Conservation (phyloP, 2,329 filamentous ascomycete species). For the Metarhizium anisopliae region DNA sequence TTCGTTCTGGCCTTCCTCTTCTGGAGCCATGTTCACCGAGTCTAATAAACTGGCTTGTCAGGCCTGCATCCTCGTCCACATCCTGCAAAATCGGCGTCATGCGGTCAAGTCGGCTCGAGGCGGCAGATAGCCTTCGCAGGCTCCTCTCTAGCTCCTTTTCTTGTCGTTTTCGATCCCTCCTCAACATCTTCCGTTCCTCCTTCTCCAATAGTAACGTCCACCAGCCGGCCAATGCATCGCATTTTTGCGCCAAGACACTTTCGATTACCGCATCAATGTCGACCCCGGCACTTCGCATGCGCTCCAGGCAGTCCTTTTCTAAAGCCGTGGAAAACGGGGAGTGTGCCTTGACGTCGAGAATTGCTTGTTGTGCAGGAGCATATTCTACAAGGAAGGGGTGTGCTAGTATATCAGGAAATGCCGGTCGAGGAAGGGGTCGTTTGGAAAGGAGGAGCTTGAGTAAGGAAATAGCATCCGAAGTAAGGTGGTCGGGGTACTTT, state of each 20-base stretch:
- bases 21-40: slow-evolving; percentile 43
- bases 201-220: slow-evolving; percentile 94
- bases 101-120: slow-evolving; percentile 77
- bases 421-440: slow-evolving; percentile 73
- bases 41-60: slow-evolving; percentile 33
- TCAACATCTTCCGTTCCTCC: slow-evolving; percentile 75
- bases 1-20: slow-evolving; percentile 67
- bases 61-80: slow-evolving; percentile 65
- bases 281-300: slow-evolving; percentile 89
- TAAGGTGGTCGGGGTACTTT: slow-evolving; percentile 71
- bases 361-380: slow-evolving; percentile 80
- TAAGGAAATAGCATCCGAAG: slow-evolving; percentile 67
- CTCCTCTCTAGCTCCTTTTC: slow-evolving; percentile 79
- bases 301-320: slow-evolving; percentile 83
- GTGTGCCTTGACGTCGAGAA: slow-evolving; percentile 72
- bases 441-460: slow-evolving; percentile 81
- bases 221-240: slow-evolving; percentile 88
- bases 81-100: slow-evolving; percentile 69
- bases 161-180: slow-evolving; percentile 72
- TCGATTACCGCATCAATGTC: slow-evolving; percentile 93
- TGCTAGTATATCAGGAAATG: slow-evolving; percentile 73
- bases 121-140: slow-evolving; percentile 74
- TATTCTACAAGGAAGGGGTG: slow-evolving; percentile 84
- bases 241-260: slow-evolving; percentile 81
- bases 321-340: slow-evolving; percentile 76